Evolutionary conservation across 495 filamentous ascomycete genomes (phyloP).

Genomic region (Extremus antarcticus): DNA sequence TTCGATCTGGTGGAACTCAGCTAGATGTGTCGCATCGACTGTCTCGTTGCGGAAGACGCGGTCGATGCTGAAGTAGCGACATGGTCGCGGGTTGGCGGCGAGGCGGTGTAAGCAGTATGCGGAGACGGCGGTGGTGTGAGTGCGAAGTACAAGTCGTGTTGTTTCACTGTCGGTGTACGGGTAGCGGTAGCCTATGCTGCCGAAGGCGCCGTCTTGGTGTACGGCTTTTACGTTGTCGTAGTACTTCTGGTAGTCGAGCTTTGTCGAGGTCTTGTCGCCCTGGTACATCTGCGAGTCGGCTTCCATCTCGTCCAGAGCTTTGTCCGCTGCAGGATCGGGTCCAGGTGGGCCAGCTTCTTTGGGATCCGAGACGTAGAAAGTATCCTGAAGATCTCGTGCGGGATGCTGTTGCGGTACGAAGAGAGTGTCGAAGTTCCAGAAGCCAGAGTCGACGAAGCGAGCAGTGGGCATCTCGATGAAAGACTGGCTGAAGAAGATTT

Average conservation of each 20-base stretch:
- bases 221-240: conserved; percentile 76
- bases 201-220: conserved; percentile 78
- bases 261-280: conserved; percentile 26
- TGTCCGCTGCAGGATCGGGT: conserved; percentile 46
- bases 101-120: conserved; percentile 83
- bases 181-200: conserved; percentile 90
- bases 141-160: conserved; percentile 78
- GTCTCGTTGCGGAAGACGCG: conserved; percentile 94
- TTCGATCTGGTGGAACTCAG: conserved; percentile 97
- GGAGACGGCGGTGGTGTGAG: conserved; percentile 87
- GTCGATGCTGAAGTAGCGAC: conserved; percentile 94
- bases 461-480: conserved; percentile 76
- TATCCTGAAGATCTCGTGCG: conserved; percentile 91
- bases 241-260: conserved; percentile 65
- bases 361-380: conserved; percentile 94
- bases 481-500: conserved; percentile 93
- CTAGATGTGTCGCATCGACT: conserved; percentile 90
- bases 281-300: conserved; percentile 22
- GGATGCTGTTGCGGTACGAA: conserved; percentile 97
- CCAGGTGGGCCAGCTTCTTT: conserved; percentile 62
- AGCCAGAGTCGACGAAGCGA: conserved; percentile 82
- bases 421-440: conserved; percentile 98
- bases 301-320: conserved; percentile 30
- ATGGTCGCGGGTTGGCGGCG: conserved; percentile 66
- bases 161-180: conserved; percentile 87